Conservation (phyloP, 2,329 filamentous ascomycete species). For the Hymenotorrendiella dingleyae region DNA sequence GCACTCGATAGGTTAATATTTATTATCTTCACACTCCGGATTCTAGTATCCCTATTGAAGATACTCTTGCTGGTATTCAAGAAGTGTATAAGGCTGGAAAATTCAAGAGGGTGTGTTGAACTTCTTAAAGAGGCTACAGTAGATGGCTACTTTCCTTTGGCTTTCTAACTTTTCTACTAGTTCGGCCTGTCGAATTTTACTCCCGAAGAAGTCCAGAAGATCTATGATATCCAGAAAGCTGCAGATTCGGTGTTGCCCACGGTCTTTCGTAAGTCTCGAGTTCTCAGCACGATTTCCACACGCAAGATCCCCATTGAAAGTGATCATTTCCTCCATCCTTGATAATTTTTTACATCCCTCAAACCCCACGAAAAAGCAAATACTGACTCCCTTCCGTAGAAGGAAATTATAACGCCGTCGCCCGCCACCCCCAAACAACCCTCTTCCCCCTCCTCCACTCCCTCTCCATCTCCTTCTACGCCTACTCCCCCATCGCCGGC, state of each 20-base stretch:
- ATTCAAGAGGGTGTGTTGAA: no score
- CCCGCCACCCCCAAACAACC: conserved; percentile 50
- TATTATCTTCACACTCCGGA: conserved; percentile 40
- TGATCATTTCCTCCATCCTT: no score
- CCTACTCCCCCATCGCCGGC: conserved; percentile 57
- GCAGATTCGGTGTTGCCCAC: conserved; percentile 28
- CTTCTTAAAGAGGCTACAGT: no score
- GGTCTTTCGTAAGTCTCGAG: no score
- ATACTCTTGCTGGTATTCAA: conserved; percentile 30
- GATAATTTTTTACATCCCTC: no score
- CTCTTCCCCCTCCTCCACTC: conserved; percentile 50
- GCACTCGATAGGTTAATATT: conserved; percentile 66
- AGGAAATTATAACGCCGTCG: conserved; percentile 22
- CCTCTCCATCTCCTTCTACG: conserved; percentile 54
- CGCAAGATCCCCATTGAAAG: no score
- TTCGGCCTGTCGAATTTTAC: conserved; percentile 31
- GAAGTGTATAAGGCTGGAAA: conserved; percentile 29
- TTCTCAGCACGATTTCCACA: no score
- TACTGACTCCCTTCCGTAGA: no score
- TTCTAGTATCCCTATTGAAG: conserved; percentile 28
- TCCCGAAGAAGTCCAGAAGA: conserved; percentile 21
- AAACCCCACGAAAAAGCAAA: no score
- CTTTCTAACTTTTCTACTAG: no score
- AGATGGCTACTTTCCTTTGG: no score
- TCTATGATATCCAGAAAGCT: conserved; percentile 23